Evolutionary conservation across 352 stramenopile species (phyloP).

Genomic region (Globisporangium paroecandrum): DNA sequence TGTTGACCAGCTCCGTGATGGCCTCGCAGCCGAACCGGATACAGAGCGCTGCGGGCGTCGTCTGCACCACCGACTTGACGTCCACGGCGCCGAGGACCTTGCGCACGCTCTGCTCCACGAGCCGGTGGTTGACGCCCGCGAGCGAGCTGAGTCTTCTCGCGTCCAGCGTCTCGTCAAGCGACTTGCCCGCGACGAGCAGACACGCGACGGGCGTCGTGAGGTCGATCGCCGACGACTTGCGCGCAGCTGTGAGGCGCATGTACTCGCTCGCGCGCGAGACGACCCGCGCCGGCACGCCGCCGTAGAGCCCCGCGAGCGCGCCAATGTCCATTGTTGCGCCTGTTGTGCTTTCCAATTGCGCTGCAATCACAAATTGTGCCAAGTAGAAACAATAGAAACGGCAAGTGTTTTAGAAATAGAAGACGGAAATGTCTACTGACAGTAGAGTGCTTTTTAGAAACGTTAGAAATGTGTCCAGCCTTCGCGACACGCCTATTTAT

Average conservation of each 20-base stretch:
- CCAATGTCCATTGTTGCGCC: slow-evolving; percentile 45
- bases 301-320: slow-evolving; percentile 41
- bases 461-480: neutral
- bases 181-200: slow-evolving; percentile 53
- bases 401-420: neutral
- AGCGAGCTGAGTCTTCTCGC: slow-evolving; percentile 37
- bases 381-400: neutral
- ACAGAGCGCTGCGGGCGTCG: slow-evolving; percentile 51
- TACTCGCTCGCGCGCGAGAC: slow-evolving; percentile 51
- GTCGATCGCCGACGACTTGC: slow-evolving; percentile 29
- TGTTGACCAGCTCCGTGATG: slow-evolving; percentile 58
- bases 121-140: slow-evolving; percentile 33
- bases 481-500: neutral
- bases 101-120: slow-evolving; percentile 44
- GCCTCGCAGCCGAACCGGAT: slow-evolving; percentile 70
- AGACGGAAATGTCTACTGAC: neutral
- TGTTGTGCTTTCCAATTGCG: neutral
- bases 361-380: neutral
- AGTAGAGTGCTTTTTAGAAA: neutral
- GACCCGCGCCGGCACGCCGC: slow-evolving; percentile 48
- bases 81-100: slow-evolving; percentile 54
- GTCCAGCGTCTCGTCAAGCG: slow-evolving; percentile 50
- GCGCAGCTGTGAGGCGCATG: slow-evolving; percentile 43
- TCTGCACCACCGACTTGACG: slow-evolving; percentile 40
- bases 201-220: slow-evolving; percentile 54